Percentiles rank a stretch among this genome's conserved stretches.
Evolutionary conservation across 2,329 filamentous ascomycete species (phyloP).

Genomic region (Aaosphaeria pasadenensis): DNA sequence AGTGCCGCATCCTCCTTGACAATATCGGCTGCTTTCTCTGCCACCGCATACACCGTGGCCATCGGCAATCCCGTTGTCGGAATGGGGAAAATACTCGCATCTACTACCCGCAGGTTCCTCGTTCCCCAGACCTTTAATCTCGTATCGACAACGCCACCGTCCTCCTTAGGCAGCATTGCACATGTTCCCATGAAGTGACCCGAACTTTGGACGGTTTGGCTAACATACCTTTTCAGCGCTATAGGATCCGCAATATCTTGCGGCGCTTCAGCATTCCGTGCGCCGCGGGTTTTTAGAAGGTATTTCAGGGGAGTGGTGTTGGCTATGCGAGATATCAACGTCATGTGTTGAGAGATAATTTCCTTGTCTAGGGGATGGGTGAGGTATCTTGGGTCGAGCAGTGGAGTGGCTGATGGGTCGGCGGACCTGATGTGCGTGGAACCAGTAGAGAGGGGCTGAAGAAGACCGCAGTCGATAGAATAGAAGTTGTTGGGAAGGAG

Average conservation of each 20-base stretch:
- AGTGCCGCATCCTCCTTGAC: conserved; percentile 5
- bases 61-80: conserved; percentile 6
- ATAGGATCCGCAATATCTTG: conserved; percentile 12
- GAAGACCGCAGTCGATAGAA: conserved; percentile 5
- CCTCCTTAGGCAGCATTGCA: conserved; percentile 26
- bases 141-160: conserved; percentile 29
- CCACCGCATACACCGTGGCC: conserved; percentile 13
- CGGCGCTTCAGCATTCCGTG: conserved; percentile 1
- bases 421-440: conserved; percentile 36
- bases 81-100: conserved; percentile 12
- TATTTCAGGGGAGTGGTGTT: neutral
- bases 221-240: conserved; percentile 13
- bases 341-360: conserved; percentile 35
- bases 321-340: conserved; percentile 23
- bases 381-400: conserved; percentile 43
- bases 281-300: conserved; percentile 7
- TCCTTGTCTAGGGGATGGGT: conserved; percentile 45
- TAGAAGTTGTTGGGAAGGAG: neutral
- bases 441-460: conserved; percentile 43
- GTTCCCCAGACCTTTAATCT: conserved; percentile 20
- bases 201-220: conserved; percentile 2
- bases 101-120: conserved; percentile 10
- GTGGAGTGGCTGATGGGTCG: conserved; percentile 25
- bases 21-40: conserved; percentile 14
- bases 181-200: conserved; percentile 32